Evolutionary conservation across 2,329 filamentous ascomycete species (phyloP).

Genomic region (Myriosclerotinia curreyana): DNA sequence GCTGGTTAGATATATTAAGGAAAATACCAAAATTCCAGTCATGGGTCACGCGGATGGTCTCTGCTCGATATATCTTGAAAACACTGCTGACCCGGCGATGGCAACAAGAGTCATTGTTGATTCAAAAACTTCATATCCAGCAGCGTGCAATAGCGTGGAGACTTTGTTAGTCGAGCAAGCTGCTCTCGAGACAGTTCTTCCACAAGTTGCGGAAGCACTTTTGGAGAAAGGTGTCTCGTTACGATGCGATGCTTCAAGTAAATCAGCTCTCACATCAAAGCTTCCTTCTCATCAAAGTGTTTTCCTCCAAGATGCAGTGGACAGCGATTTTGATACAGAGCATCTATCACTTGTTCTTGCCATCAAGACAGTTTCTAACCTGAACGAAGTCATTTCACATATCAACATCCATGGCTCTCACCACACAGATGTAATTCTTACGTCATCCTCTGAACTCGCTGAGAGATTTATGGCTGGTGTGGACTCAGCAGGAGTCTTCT

Average conservation of each 20-base stretch:
- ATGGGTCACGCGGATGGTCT: conserved; percentile 94
- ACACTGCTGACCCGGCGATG: conserved; percentile 68
- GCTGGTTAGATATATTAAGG: conserved; percentile 69
- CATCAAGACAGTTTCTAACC: conserved; percentile 69
- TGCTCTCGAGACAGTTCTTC: conserved; percentile 65
- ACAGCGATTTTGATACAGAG: conserved; percentile 80
- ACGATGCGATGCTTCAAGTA: conserved; percentile 71
- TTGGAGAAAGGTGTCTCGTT: conserved; percentile 74
- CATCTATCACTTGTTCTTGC: conserved; percentile 83
- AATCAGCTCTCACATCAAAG: conserved; percentile 55
- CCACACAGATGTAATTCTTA: conserved; percentile 91
- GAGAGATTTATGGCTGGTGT: conserved; percentile 80
- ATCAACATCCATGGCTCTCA: conserved; percentile 91
- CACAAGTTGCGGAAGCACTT: conserved; percentile 69
- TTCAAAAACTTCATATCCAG: conserved; percentile 90
- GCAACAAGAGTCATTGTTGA: conserved; percentile 78
- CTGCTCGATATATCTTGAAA: conserved; percentile 81
- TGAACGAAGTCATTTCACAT: conserved; percentile 75
- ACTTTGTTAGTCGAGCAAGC: conserved; percentile 80
- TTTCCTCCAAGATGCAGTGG: conserved; percentile 61
- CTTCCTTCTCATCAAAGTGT: conserved; percentile 45
- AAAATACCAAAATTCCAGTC: conserved; percentile 88
- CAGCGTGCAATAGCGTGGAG: conserved; percentile 93
- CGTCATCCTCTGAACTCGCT: conserved; percentile 62
- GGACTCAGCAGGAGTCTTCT: conserved; percentile 90